A percentile compares a stretch with the other conserved stretches of the same genome.
Evolutionary conservation across 176 grass and related monocot species (phyloP).

Genomic region (Ampelocalamus luodianensis): DNA sequence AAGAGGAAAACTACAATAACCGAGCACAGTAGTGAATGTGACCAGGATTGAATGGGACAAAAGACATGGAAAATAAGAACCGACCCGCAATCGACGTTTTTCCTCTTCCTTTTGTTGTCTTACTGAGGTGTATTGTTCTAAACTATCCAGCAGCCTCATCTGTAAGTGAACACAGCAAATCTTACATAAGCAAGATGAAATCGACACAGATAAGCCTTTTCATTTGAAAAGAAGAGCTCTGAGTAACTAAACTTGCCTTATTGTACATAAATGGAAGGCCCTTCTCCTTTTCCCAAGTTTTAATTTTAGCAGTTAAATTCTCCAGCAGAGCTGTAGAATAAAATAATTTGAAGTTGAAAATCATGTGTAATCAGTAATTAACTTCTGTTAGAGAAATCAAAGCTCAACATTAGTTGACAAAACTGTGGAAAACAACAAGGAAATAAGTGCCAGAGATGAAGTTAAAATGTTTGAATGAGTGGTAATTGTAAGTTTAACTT

Average conservation of each 20-base stretch:
- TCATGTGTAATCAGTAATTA: no score
- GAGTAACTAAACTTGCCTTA: conserved; percentile 51
- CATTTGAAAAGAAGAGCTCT: conserved; percentile 11
- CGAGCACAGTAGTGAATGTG: not conserved
- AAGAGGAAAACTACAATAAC: conserved; percentile 4
- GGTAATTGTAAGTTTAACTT: not conserved
- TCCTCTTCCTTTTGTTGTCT: conserved; percentile 79
- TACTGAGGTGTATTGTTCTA: conserved; percentile 67
- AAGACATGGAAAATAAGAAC: conserved; percentile 38
- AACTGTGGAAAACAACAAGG: no score
- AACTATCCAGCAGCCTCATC: conserved; percentile 64
- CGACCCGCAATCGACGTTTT: conserved; percentile 64
- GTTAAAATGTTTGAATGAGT: not conserved
- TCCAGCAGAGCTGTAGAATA: conserved; percentile 72
- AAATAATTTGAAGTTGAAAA: conserved; percentile 40
- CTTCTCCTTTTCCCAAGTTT: conserved; percentile 83
- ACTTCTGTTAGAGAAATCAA: no score
- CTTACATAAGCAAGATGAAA: conserved; percentile 21
- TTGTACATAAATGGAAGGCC: conserved; percentile 74
- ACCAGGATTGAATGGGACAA: conserved; percentile 9
- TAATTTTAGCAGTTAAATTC: conserved; percentile 73
- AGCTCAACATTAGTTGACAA: no score
- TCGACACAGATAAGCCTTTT: not conserved
- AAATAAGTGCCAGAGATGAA: no score
- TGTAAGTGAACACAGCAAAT: conserved; percentile 36